Evolutionary conservation across 139 green algal species (phyloP).

Genomic region (Picochlorum costavermella): DNA sequence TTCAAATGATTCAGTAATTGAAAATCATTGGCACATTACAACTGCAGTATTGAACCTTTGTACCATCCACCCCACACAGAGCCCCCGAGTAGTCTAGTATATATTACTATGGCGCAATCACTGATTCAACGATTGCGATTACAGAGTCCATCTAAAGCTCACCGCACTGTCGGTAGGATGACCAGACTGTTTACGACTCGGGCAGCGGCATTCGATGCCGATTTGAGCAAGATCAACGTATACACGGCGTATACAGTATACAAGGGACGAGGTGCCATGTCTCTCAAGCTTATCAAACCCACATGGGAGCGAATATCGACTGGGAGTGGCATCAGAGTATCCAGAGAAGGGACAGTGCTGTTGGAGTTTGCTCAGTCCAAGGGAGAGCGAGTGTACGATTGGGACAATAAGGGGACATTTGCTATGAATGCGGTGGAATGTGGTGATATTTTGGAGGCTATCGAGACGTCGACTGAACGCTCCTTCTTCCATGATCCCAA

Average conservation of each 20-base stretch:
- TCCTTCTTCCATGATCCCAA: constrained; percentile 29
- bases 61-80: too few species aligned
- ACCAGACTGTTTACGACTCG: neutral
- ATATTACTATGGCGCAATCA: too few species aligned
- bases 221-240: constrained; percentile 1
- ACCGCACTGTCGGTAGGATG: too few species aligned
- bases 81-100: too few species aligned
- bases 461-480: neutral
- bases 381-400: constrained; percentile 26
- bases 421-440: constrained; percentile 26
- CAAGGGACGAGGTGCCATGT: constrained; percentile 27
- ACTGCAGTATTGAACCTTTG: too few species aligned
- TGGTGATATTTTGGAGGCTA: constrained; percentile 18
- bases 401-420: constrained; percentile 28
- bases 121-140: too few species aligned
- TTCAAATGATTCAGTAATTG: too few species aligned
- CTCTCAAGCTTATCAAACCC: constrained; percentile 34
- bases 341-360: constrained; percentile 23
- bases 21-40: too few species aligned
- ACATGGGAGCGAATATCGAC: constrained; percentile 15
- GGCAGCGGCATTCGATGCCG: neutral
- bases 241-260: constrained; percentile 26
- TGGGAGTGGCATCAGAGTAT: constrained; percentile 10
- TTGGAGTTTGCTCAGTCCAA: constrained; percentile 30
- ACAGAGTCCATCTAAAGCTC: too few species aligned